Conservation (phyloP, 177 flowering plant genomes). For the Tripterygium wilfordii region DNA sequence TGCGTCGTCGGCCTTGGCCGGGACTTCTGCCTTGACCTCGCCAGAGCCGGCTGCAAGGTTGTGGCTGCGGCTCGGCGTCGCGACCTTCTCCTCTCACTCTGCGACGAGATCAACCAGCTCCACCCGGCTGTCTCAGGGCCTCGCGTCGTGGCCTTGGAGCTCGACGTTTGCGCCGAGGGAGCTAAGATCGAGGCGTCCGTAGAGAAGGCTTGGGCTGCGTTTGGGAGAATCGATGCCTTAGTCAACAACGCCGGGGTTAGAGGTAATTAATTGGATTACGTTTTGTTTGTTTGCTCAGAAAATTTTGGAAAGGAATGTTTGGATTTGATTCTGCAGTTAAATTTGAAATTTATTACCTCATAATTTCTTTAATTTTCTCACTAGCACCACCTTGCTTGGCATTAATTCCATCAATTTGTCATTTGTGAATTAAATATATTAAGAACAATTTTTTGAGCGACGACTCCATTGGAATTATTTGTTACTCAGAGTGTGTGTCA, state of each 20-base stretch:
- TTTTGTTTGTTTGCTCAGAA: too few species aligned
- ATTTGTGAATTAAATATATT: too few species aligned
- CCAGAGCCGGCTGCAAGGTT: slow-evolving; percentile 36
- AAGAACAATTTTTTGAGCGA: too few species aligned
- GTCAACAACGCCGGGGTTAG: slow-evolving; percentile 53
- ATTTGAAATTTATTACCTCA: too few species aligned
- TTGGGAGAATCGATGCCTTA: slow-evolving; percentile 46
- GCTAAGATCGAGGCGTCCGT: slow-evolving; percentile 28
- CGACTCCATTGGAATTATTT: too few species aligned
- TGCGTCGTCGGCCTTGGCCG: slow-evolving; percentile 49
- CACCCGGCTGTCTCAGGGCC: background rate
- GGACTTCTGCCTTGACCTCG: slow-evolving; percentile 36
- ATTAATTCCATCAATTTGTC: too few species aligned
- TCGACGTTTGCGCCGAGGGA: slow-evolving; percentile 41
- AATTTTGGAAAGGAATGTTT: too few species aligned
- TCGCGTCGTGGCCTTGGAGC: slow-evolving; percentile 47
- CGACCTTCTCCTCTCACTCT: slow-evolving; percentile 35
- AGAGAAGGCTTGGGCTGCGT: slow-evolving; percentile 40
- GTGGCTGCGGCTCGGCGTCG: slow-evolving; percentile 45
- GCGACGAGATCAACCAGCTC: slow-evolving; percentile 32
- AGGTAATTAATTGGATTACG: slow-evolving; percentile 19
- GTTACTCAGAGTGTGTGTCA: too few species aligned
- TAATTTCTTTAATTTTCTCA: too few species aligned
- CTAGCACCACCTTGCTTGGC: too few species aligned
- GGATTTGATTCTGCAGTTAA: too few species aligned